Evolutionary conservation across 2,329 filamentous ascomycete genomes (phyloP).

Genomic region (Pestalotiopsis sp.): DNA sequence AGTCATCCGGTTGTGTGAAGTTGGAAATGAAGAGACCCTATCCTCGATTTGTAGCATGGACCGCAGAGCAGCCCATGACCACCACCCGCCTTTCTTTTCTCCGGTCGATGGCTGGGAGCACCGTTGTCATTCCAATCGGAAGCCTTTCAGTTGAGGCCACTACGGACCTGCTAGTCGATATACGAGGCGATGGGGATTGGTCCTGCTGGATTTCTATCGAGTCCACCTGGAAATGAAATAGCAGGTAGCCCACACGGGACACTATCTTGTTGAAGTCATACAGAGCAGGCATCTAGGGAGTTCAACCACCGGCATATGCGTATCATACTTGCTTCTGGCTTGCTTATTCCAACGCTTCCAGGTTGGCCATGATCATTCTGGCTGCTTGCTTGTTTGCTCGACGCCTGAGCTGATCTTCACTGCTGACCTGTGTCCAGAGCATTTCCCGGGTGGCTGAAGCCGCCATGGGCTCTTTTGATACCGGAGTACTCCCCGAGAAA

Average conservation of each 20-base stretch:
- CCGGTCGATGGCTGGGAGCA: neutral
- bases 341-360: constrained; percentile 13
- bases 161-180: neutral
- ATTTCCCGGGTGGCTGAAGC: too few relatives aligned
- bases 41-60: neutral
- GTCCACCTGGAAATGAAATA: constrained; percentile 25
- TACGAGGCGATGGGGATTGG: neutral
- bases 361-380: constrained; percentile 22
- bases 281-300: constrained; percentile 21
- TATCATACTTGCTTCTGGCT: constrained; percentile 43
- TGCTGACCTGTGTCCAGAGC: neutral
- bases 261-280: constrained; percentile 23
- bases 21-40: neutral
- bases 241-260: constrained; percentile 20
- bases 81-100: constrained; percentile 3
- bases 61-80: neutral
- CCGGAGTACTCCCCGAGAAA: too few relatives aligned
- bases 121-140: neutral
- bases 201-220: constrained; percentile 18
- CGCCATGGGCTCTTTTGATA: too few relatives aligned
- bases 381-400: constrained; percentile 15
- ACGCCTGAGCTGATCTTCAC: neutral
- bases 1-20: neutral
- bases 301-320: constrained; percentile 37
- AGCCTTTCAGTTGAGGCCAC: neutral